A percentile compares a stretch with the other conserved stretches of the same genome.
Evolutionary conservation across 164 flowering plant species (phyloP).

Genomic region (Brasenia schreberi): DNA sequence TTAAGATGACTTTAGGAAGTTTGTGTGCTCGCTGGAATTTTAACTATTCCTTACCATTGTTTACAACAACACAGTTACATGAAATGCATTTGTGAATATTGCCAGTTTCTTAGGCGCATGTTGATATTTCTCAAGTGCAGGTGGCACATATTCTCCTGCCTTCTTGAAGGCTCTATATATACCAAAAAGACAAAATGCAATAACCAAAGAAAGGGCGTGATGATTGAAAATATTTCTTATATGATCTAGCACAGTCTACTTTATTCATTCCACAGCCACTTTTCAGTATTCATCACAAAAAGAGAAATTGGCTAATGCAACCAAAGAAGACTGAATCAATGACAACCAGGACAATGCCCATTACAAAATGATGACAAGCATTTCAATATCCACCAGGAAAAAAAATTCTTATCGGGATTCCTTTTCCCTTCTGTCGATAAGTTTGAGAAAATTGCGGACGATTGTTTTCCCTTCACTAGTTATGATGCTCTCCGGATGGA

Average conservation of each 20-base stretch:
- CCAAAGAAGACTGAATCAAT: background rate
- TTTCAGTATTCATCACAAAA: background rate
- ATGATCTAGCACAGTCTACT: background rate
- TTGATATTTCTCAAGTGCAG: too few relatives aligned
- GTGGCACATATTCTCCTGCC: too few relatives aligned
- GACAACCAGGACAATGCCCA: background rate
- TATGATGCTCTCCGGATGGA: constrained; percentile 78
- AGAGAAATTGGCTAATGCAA: background rate
- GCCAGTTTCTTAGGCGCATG: too few relatives aligned
- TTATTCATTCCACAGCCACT: background rate
- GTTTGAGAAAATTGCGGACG: constrained; percentile 39
- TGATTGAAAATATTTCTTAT: background rate
- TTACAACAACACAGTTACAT: too few relatives aligned
- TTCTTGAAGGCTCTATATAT: too few relatives aligned
- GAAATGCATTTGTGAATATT: too few relatives aligned
- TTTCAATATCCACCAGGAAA: background rate
- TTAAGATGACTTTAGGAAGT: too few relatives aligned
- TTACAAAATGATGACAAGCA: background rate
- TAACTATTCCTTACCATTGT: too few relatives aligned
- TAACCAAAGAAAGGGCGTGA: background rate
- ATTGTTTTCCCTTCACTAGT: constrained; percentile 48
- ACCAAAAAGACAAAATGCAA: background rate
- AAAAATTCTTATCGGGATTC: constrained; percentile 9
- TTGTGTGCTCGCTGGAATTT: too few relatives aligned
- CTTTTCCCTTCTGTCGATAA: constrained; percentile 37